Evolutionary conservation across 2,329 filamentous ascomycete species (phyloP), one percentile per base, ranked within the genome.

Genomic region (Monosporascus ibericus): DNA sequence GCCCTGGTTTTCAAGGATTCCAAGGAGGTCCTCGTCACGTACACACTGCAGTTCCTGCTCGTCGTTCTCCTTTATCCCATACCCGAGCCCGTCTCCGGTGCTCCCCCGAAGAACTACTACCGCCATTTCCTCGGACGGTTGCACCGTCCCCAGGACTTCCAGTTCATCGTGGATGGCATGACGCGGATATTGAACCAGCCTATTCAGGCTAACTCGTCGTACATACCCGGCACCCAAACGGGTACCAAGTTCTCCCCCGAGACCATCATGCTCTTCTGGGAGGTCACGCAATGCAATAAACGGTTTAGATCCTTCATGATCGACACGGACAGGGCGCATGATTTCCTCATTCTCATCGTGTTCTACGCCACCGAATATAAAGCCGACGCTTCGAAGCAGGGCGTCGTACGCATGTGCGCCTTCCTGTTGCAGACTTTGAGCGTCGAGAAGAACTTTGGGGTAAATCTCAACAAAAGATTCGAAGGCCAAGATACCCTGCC

Each of bases 261-360:
- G 70, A 95, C 95, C 75, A 85, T 97, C 51, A 94, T 96, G 81
- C 78, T 99, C 2, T 96, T 97, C 66, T 99, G 94, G 94, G 94
- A 99, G 73, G 84, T 90, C 38, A 84, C 94, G 5, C 94, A 99
- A 70, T 96, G 92, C 78, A 99, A 99, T 72, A 97, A 96, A 72
- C 82, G 92, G 54, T 99, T 99, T 72, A 82, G 94, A 34, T 90
- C 91, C 1, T 99, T 96, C 70, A 94, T 99, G 63, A 92, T 97
- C 57, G 94, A 99, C 62, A 97, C 94, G 0, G 90, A 94, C 65
- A 80, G 92, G 50, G 90, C 89, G 0, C 90, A 96, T 64, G 94
- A 99, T 67, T 96, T 97, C 70, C 80, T 96, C 49, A 83, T 97
- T 14, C 76, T 97, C 20, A 85, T 95, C 40, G 74, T 97, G 3